Conservation (phyloP, 1,284 basidiomycete species). For the Wallemia hederae region DNA sequence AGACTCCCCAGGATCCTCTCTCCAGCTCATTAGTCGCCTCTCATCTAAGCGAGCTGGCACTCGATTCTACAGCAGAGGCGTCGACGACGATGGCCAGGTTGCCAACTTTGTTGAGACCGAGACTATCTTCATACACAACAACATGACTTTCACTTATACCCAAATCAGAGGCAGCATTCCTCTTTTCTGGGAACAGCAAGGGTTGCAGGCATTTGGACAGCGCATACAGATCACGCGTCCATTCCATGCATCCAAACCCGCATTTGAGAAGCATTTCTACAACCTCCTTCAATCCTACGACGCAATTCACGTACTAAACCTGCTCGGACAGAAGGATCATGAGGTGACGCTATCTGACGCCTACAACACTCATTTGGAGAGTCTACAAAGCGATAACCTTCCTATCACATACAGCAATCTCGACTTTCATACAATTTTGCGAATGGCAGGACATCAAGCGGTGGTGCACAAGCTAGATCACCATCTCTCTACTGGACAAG, state of each 20-base stretch:
- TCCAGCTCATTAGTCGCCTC: slow-evolving; percentile 56
- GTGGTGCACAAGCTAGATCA: slow-evolving; percentile 45
- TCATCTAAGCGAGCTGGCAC: slow-evolving; percentile 91
- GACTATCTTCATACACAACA: slow-evolving; percentile 54
- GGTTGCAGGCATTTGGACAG: slow-evolving; percentile 62
- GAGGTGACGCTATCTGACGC: slow-evolving; percentile 55
- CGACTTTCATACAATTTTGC: slow-evolving; percentile 70
- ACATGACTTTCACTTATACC: slow-evolving; percentile 58
- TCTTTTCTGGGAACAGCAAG: slow-evolving; percentile 94
- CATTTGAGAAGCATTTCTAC: slow-evolving; percentile 76
- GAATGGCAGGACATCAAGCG: slow-evolving; percentile 61
- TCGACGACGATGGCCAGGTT: slow-evolving; percentile 89
- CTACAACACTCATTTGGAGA: slow-evolving; percentile 35
- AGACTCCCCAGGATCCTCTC: slow-evolving; percentile 42
- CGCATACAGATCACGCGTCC: slow-evolving; percentile 73
- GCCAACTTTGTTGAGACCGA: slow-evolving; percentile 99
- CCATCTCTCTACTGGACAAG: slow-evolving; percentile 10
- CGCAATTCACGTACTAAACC: slow-evolving; percentile 13
- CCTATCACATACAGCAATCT: slow-evolving; percentile 40
- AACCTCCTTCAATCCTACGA: slow-evolving; percentile 23
- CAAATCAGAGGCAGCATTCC: slow-evolving; percentile 86
- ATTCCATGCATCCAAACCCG: slow-evolving; percentile 63
- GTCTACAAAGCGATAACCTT: not conserved
- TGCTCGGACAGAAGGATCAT: slow-evolving; percentile 69
- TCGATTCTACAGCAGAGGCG: slow-evolving; percentile 82